Conservation (phyloP, 1,284 basidiomycete genomes). For the Sporisorium exsertum region DNA sequence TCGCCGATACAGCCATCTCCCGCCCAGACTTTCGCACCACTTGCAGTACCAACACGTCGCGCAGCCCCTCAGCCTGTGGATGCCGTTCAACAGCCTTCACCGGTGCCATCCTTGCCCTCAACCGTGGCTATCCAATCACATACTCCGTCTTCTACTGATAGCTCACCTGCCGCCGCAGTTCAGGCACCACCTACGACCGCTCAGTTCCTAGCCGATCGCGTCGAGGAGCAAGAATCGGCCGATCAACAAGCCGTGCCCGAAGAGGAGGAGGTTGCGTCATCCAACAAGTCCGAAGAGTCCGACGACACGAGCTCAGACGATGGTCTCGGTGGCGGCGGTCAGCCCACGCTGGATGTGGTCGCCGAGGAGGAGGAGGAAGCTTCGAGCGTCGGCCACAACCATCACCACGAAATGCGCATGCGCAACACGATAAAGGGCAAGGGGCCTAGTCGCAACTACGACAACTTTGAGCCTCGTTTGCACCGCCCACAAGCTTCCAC, state of each 20-base stretch:
- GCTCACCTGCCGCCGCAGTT: background rate
- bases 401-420: conserved; percentile 52
- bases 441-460: conserved; percentile 31
- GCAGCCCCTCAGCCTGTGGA: background rate
- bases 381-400: conserved; percentile 43
- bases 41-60: conserved; percentile 24
- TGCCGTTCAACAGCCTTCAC: background rate
- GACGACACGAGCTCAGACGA: conserved; percentile 39
- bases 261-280: conserved; percentile 15
- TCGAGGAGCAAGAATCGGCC: conserved; percentile 35
- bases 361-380: conserved; percentile 60
- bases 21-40: conserved; percentile 27
- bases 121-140: background rate
- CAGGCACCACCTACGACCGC: conserved; percentile 26
- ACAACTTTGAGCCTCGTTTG: conserved; percentile 30
- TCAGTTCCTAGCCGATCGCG: conserved; percentile 29
- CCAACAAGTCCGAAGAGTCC: conserved; percentile 28
- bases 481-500: conserved; percentile 36
- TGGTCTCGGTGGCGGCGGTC: conserved; percentile 25
- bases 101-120: background rate
- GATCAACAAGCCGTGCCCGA: conserved; percentile 16
- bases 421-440: conserved; percentile 36
- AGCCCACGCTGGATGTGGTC: conserved; percentile 50
- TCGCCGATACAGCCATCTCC: conserved; percentile 3
- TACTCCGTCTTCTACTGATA: background rate